Base-by-base conservation (phyloP, 352 stramenopile species). In the Phytophthora pistaciae region DNA sequence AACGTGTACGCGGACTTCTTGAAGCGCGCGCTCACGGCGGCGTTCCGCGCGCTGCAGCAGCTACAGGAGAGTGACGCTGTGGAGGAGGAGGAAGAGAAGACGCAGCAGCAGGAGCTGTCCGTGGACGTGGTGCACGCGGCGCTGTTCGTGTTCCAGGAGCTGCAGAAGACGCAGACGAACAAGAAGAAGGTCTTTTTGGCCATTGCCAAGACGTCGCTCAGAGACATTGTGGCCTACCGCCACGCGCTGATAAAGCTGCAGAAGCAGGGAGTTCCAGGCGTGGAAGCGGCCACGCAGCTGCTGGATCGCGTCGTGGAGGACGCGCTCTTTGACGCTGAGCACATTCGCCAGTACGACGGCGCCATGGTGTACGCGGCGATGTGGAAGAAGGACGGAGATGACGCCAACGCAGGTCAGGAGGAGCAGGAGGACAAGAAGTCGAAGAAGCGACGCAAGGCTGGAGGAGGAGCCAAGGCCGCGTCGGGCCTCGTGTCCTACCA, bases 171-270 rank as follows among this genome's bases (percentile, higher is more conserved):
- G n/a, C 89, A 96, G 60, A 77, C 87, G n/a, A 96, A 95, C 77
- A 95, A 95, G 77, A 92, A 92, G 66, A 96, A 96, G 52, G 90
- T 95, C 23, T 96, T 96, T 60, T 54, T 94, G 21, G 81, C 85
- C 2, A 81, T 94, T 66, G 82, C 88, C 49, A 96, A 96, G 78
- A 92, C 85, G 0, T 95, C 79, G 13, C 68, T 96, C 16, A 70
- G 77, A 5, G 78, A 91, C 10, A 73, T 96, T 25, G 72, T 92
- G 14, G 58, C 55, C 9, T 91, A 87, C 66, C 85, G 85, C 14
- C 72, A 91, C 56, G 72, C 69, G 8, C 73, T 95, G 21, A 55
- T 70, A 8, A 63, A 64, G 56, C 57, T 87, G 16, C 31, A 75
- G 33, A 60, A 68, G 20, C 44, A 66, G 10, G 27, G 40, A 7